Evolutionary conservation across 192 early-diverging fungal genomes (phyloP).

Genomic region (Linnemannia schmuckeri): DNA sequence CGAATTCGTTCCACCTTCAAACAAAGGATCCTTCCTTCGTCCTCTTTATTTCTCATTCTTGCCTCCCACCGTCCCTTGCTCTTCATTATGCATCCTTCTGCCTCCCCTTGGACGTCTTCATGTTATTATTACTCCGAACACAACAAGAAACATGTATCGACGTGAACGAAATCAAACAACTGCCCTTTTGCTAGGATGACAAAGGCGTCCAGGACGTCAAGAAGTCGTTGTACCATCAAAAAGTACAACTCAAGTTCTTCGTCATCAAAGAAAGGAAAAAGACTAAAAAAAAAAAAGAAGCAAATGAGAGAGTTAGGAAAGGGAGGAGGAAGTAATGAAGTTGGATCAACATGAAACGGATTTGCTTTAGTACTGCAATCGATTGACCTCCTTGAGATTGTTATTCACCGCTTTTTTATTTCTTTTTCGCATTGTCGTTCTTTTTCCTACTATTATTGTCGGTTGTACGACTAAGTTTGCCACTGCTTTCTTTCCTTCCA

Average conservation of each 20-base stretch:
- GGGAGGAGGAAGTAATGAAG: not conserved
- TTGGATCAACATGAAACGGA: not conserved
- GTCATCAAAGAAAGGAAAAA: not conserved
- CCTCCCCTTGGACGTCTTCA: not conserved
- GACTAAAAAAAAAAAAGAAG: not conserved
- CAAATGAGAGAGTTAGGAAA: not conserved
- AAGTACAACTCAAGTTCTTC: not conserved
- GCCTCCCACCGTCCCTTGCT: not conserved
- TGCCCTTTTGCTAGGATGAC: not conserved
- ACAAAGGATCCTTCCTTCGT: not conserved
- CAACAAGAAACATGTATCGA: not conserved
- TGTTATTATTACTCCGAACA: not conserved
- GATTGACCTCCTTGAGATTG: not conserved
- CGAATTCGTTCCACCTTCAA: slow-evolving; percentile 1
- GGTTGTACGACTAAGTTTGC: not conserved
- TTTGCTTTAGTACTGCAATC: not conserved
- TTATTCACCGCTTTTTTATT: not conserved
- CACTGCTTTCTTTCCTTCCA: not conserved
- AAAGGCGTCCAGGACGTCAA: not conserved
- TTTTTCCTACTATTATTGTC: not conserved
- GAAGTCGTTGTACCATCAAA: not conserved
- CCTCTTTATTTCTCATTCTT: not conserved
- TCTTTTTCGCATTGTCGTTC: not conserved
- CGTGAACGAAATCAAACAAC: not conserved
- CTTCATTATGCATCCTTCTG: not conserved